Base-by-base conservation (phyloP, 1,139 yeast species). In the Geotrichum bryndzae region DNA sequence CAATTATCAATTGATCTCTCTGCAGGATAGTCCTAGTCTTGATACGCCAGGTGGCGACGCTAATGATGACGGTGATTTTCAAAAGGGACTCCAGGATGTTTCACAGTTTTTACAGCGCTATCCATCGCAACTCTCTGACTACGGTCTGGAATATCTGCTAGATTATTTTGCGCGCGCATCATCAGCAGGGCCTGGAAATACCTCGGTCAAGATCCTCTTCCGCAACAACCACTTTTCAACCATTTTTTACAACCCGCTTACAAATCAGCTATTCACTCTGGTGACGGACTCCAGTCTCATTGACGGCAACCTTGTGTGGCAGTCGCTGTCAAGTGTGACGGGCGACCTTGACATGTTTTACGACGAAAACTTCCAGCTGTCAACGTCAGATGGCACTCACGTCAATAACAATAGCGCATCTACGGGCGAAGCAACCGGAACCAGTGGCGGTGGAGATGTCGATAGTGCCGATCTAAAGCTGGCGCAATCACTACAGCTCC, bases 221-320 rank as follows among this genome's bases (percentile, higher is more conserved):
- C 79, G 96, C 68, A 91, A 91, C 73, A 90, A 90, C 73, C 97
- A 90, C 73, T 91, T 89, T 73, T 82, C 83, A 63, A 88, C 96
- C 0, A 73, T 90, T 15, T 41, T 41, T 41, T 41, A 41, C 22
- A 41, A 41, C 46, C 46, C 46, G 2, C 18, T 41, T 82, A 82
- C 70, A 88, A 87, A 69, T 79, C 79, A 57, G 71, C 64, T 15
- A 66, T 65, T 18, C 60, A 70, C 35, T 66, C 84, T 91, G 55
- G 84, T 90, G 8, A 88, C 96, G 2, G 97, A 91, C 72, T 76
- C 81, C 27, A 89, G 94, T 1, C 87, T 84, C 68, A 73, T 76
- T 18, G 78, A 80, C 52, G 71, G 76, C 4, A 75, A 78, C 25
- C 80, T 87, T 31, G 88, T 88, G 11, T 91, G 97, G 97, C 91